Evolutionary conservation across 140 eudicot genomes (phyloP).

Genomic region (Cichorium intybus): DNA sequence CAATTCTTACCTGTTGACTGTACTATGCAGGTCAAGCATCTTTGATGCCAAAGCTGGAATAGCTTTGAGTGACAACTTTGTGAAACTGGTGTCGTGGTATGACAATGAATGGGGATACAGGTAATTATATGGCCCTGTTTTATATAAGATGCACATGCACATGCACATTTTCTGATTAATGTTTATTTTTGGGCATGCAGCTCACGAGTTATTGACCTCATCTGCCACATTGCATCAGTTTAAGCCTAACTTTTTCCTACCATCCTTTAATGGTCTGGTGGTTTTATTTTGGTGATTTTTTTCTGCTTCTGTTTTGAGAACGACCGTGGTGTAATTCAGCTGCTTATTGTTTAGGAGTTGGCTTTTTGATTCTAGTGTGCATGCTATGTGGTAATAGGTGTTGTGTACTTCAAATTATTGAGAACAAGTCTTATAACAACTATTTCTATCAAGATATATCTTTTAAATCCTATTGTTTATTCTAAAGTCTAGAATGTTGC

Average conservation of each 20-base stretch:
- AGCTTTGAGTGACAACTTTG: conserved; percentile 75
- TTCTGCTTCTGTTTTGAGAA: conserved; percentile 16
- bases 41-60: conserved; percentile 95
- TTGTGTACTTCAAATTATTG: background rate
- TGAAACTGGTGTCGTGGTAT: conserved; percentile 86
- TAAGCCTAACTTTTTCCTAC: conserved; percentile 29
- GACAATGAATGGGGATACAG: conserved; percentile 97
- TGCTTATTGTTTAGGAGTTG: background rate
- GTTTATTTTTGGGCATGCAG: conserved; percentile 41
- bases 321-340: background rate
- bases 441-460: too few relatives aligned
- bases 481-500: too few relatives aligned
- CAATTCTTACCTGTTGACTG: background rate
- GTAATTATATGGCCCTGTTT: conserved; percentile 25
- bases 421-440: too few relatives aligned
- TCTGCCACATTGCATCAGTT: conserved; percentile 74
- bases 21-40: conserved; percentile 70
- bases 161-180: background rate
- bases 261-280: background rate
- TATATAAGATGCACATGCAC: too few relatives aligned
- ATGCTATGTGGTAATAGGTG: conserved; percentile 2
- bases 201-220: conserved; percentile 79
- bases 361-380: conserved; percentile 11
- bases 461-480: too few relatives aligned
- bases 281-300: conserved; percentile 6